Percentiles rank a stretch among this genome's conserved stretches.
Conservation (phyloP, 805 yeast genomes). For the Candida montana region DNA sequence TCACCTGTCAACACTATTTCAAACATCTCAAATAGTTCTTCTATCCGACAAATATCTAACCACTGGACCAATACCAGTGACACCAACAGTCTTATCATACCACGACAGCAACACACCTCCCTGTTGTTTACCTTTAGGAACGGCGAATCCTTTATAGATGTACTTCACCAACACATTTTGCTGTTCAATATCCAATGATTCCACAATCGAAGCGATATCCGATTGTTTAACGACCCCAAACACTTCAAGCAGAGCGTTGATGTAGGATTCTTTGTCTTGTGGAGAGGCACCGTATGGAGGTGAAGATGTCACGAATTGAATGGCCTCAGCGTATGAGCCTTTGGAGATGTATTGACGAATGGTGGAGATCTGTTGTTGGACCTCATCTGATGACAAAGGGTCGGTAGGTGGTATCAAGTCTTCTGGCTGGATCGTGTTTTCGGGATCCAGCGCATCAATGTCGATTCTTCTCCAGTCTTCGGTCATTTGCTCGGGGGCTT, state of each 20-base stretch:
- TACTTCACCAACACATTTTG: conserved; percentile 78
- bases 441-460: conserved; percentile 86
- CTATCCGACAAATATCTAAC: conserved; percentile 84
- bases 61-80: conserved; percentile 84
- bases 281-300: conserved; percentile 84
- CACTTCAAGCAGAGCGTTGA: conserved; percentile 60
- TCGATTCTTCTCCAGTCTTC: conserved; percentile 93
- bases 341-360: conserved; percentile 59
- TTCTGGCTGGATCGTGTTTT: conserved; percentile 52
- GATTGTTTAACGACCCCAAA: conserved; percentile 61
- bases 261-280: conserved; percentile 44
- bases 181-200: conserved; percentile 54
- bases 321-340: conserved; percentile 68
- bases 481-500: conserved; percentile 34
- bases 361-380: conserved; percentile 49
- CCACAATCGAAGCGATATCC: conserved; percentile 61
- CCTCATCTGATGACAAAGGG: conserved; percentile 45
- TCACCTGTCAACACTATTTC: background rate
- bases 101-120: conserved; percentile 85
- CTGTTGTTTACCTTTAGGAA: conserved; percentile 72
- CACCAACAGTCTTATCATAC: conserved; percentile 85
- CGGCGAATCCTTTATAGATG: conserved; percentile 79
- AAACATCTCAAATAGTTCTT: conserved; percentile 51
- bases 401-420: conserved; percentile 49
- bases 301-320: conserved; percentile 53